These are phyloP conservation scores for Apiotrichum veenhuisii DNA, from an alignment of 1,284 basidiomycete genomes.

Conservation along the genomic window DNA sequence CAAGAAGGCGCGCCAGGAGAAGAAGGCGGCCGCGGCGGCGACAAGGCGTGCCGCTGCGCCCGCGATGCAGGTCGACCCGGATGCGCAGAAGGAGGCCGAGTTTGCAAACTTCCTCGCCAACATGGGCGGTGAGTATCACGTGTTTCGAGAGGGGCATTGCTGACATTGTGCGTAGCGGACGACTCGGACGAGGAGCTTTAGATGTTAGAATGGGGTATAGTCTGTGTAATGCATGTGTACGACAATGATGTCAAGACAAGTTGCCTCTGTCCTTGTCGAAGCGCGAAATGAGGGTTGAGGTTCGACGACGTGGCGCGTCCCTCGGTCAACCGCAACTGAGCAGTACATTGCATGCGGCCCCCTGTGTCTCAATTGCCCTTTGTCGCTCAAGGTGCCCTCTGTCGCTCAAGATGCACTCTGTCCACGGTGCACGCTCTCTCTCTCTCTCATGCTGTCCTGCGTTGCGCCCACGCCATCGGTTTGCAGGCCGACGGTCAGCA, in stretches of 20 bases:
- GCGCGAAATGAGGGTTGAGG: too few species aligned
- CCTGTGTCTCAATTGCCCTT: too few species aligned
- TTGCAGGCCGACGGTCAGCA: too few species aligned
- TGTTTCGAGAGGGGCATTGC: neutral
- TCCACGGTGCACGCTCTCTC: too few species aligned
- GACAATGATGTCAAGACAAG: neutral
- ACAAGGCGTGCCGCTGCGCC: slow-evolving; percentile 8
- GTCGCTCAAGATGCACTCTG: too few species aligned
- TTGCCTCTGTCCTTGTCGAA: too few species aligned
- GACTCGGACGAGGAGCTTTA: slow-evolving; percentile 11
- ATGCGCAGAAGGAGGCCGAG: slow-evolving; percentile 42
- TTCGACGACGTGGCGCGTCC: too few species aligned
- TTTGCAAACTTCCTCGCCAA: slow-evolving; percentile 47
- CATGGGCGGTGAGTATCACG: slow-evolving; percentile 38
- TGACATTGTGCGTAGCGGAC: slow-evolving; percentile 1
- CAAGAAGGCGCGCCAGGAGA: slow-evolving; percentile 6
- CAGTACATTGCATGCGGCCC: too few species aligned
- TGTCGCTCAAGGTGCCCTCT: too few species aligned
- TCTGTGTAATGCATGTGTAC: neutral
- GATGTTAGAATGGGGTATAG: neutral
- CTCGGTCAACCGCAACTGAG: too few species aligned
- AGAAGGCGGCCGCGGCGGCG: slow-evolving; percentile 10
- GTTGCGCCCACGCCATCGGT: too few species aligned
- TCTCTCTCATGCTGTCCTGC: too few species aligned
- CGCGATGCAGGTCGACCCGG: slow-evolving; percentile 21